Base-by-base conservation (phyloP, 2,329 filamentous ascomycete species). In the Neophaeococcomyces aloes region DNA sequence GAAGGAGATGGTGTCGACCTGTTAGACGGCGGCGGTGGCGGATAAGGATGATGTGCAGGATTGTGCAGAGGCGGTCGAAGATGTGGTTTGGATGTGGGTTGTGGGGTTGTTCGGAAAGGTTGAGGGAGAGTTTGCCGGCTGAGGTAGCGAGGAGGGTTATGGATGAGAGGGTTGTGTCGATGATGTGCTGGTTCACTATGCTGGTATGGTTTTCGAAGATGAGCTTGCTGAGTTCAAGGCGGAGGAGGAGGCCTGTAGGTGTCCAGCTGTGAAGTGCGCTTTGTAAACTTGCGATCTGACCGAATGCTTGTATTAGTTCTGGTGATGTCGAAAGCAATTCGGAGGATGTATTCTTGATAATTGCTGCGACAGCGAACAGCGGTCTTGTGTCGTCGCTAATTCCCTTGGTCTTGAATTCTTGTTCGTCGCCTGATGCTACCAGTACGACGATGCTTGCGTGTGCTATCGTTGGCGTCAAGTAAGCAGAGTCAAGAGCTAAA, bases 1-100 rank as follows among this genome's bases (percentile, higher is more conserved):
- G 59, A 13, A 81, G 60, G 8, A 81, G 62, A 53, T 81, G 76
- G 59, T 74, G 74, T 18, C 78, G 74, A 6, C 76, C 76, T 29
- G 73, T 71, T 7, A 81, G 62, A 32, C 75, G 73, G 13, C 70
- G 63, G 17, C 76, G 71, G 53, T 79, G 71, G 10, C 78, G 65
- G n/a, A 70, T 64, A 6, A 81, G 59, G 6, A 79, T 58, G 0
- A 68, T 59, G 7, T 69, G 70, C 44, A 72, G 61, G 7, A 77
- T 62, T 29, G 68, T 62, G 56, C 75, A 79, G 7, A 79, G 60
- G 32, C 72, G 70, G 4, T 65, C 63, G 59, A 69, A 79, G 35
- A 79, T 64, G 1, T 63, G 59, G 1, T 64, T 55, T 15, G 52
- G 38, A 19, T 32, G n/a, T 33, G 31, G 29, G 7, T 21, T 30